Evolutionary conservation across 441 rosid species (phyloP).

Genomic region (Adansonia grandidieri): DNA sequence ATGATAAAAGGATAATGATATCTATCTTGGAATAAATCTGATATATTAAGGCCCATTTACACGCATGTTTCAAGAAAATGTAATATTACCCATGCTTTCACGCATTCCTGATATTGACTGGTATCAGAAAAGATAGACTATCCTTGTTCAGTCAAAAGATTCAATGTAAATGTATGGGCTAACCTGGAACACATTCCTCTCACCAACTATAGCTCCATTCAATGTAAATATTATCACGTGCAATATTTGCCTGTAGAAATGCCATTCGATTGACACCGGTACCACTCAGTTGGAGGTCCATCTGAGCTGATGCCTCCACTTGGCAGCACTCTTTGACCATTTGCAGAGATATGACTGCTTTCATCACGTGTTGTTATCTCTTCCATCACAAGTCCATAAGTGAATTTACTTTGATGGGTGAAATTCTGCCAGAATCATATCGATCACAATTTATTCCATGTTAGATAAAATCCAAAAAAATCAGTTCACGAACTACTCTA

Average conservation of each 20-base stretch:
- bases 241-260: constrained; percentile 87
- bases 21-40: not conserved
- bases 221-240: constrained; percentile 82
- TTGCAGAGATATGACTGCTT: constrained; percentile 81
- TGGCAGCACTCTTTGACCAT: constrained; percentile 89
- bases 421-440: constrained; percentile 63
- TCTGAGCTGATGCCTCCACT: constrained; percentile 96
- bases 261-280: constrained; percentile 90
- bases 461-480: constrained; percentile 1
- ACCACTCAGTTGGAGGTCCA: constrained; percentile 98
- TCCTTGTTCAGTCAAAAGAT: constrained; percentile 15
- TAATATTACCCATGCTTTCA: not conserved
- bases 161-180: constrained; percentile 29
- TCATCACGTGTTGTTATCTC: constrained; percentile 97
- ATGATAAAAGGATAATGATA: not conserved
- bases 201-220: constrained; percentile 95
- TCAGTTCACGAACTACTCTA: not conserved
- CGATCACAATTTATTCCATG: constrained; percentile 23
- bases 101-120: not conserved
- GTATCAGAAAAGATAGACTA: constrained; percentile 3
- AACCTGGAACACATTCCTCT: constrained; percentile 93
- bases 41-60: not conserved
- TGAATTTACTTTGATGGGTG: constrained; percentile 95
- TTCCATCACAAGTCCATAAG: constrained; percentile 97
- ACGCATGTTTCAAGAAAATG: not conserved